Base-by-base conservation (phyloP, 495 filamentous ascomycete genomes). In the Trichoderma parareesei region DNA sequence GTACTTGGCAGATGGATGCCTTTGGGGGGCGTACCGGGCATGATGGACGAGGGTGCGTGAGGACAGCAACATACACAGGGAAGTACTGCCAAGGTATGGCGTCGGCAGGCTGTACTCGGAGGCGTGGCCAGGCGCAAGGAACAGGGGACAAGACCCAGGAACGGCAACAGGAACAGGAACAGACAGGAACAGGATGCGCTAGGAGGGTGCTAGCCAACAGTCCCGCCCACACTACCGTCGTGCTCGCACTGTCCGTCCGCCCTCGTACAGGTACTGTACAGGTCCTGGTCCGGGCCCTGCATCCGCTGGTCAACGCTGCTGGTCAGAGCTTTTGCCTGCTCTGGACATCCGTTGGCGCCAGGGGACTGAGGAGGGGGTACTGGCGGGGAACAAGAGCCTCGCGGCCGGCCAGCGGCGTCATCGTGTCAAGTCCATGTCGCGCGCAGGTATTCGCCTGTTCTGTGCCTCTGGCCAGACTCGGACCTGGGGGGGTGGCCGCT, bases 291-390 rank as follows among this genome's bases (percentile, higher is more conserved):
- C 48, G 48, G 46, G 53, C 53, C 53, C 53, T 57, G 53, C 53
- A 57, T 57, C 53, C 53, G 53, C 53, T n/a, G 53, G 53, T 57
- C 53, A 57, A 35, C 53, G 53, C 53, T 27, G 53, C 46, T 57
- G 53, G 53, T 38, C 53, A 57, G 53, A 57, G 53, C 53, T 57
- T 37, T 49, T 33, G 10, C 53, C 53, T 57, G 53, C 53, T 57
- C 33, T 11, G 16, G 53, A 37, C 27, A 37, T 33, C 53, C 53
- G 53, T 35, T 33, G 53, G 53, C 48, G 48, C 16, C 53, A 57
- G 53, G 53, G 49, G 8, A 9, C 9, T 37, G 44, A 48, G 33
- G 49, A 57, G 49, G 49, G 43, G 49, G 53, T 57, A 57, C 53
- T 10, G 53, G 53, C 33, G 20, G 53, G 27, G 53, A 10, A 57